phyloP scores from a whole-genome alignment of 495 filamentous ascomycete genomes.

The Penicillium longicatenatum region DNA sequence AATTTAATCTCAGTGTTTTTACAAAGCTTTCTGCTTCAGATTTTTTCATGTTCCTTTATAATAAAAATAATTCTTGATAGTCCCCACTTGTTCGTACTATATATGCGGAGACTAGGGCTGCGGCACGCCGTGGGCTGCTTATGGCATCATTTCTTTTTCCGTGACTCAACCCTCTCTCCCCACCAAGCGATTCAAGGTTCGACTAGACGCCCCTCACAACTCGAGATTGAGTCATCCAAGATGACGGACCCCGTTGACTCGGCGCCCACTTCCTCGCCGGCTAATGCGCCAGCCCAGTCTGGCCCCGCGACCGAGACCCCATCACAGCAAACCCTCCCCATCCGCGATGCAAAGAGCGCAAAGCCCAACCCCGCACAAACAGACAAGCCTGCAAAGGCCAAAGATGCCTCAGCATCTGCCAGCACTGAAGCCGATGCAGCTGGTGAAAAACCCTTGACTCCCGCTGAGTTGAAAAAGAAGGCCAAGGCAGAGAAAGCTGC shows the following conservation, averaged over 20 bases:
- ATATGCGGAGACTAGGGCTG: constrained; percentile 28
- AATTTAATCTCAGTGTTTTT: too few species aligned
- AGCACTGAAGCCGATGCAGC: constrained; percentile 11
- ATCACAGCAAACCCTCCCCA: constrained; percentile 25
- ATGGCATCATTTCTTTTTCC: constrained; percentile 41
- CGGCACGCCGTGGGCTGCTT: constrained; percentile 32
- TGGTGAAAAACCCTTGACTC: constrained; percentile 54
- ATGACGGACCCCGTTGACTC: constrained; percentile 35
- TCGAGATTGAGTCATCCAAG: constrained; percentile 26
- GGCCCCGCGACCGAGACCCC: constrained; percentile 23
- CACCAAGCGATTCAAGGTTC: constrained; percentile 35
- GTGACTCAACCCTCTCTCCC: constrained; percentile 41
- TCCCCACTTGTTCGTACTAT: too few species aligned
- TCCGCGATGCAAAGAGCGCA: constrained; percentile 33
- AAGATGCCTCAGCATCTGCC: constrained; percentile 22
- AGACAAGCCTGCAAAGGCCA: constrained; percentile 34
- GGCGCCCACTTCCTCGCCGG: constrained; percentile 20
- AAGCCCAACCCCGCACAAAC: constrained; percentile 28
- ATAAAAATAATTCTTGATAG: not conserved
- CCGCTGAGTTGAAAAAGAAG: constrained; percentile 72
- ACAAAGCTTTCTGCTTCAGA: too few species aligned
- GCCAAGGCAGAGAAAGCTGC: constrained; percentile 80
- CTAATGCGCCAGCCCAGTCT: constrained; percentile 14
- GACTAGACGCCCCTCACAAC: constrained; percentile 17
- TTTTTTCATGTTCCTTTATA: not conserved